Percentiles rank a stretch among this genome's conserved stretches.
Evolutionary conservation across 306 rosid genomes (phyloP).

Genomic region (Dryas octopetala): DNA sequence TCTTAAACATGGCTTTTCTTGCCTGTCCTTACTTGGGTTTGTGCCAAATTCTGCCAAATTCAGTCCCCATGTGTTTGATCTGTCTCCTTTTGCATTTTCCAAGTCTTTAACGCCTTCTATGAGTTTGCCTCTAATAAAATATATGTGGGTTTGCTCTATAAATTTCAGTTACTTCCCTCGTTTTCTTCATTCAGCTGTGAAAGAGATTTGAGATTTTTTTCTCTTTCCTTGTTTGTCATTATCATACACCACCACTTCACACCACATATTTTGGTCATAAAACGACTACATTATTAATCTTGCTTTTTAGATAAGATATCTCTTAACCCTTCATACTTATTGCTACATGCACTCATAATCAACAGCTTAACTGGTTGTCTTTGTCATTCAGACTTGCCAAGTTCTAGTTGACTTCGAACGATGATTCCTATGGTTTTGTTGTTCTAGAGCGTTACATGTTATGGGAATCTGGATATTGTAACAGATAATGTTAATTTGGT

Average conservation of each 20-base stretch:
- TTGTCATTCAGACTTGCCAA: neutral
- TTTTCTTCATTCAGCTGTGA: slow-evolving; percentile 10
- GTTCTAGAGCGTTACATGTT: slow-evolving; percentile 31
- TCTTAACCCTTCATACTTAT: neutral
- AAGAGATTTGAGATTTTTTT: neutral
- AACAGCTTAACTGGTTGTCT: neutral
- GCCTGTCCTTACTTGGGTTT: slow-evolving; percentile 30
- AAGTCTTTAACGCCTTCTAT: slow-evolving; percentile 9
- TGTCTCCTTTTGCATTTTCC: slow-evolving; percentile 15
- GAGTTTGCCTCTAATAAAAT: neutral
- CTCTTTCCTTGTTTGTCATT: neutral
- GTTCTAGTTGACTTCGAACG: slow-evolving; percentile 26
- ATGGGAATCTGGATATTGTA: slow-evolving; percentile 22
- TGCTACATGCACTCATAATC: neutral
- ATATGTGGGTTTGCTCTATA: neutral
- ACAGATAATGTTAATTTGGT: slow-evolving; percentile 15
- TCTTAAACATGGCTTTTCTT: neutral
- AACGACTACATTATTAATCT: neutral
- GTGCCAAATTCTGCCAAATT: slow-evolving; percentile 10
- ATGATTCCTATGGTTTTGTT: slow-evolving; percentile 38
- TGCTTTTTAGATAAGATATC: too few species aligned
- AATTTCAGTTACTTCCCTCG: slow-evolving; percentile 1
- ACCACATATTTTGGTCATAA: neutral
- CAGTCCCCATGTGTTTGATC: slow-evolving; percentile 10
- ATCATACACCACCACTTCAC: neutral